A percentile compares a stretch with the other conserved stretches of the same genome.
Conservation (phyloP, 768 basidiomycete genomes). For the Botryobasidium botryosum region DNA sequence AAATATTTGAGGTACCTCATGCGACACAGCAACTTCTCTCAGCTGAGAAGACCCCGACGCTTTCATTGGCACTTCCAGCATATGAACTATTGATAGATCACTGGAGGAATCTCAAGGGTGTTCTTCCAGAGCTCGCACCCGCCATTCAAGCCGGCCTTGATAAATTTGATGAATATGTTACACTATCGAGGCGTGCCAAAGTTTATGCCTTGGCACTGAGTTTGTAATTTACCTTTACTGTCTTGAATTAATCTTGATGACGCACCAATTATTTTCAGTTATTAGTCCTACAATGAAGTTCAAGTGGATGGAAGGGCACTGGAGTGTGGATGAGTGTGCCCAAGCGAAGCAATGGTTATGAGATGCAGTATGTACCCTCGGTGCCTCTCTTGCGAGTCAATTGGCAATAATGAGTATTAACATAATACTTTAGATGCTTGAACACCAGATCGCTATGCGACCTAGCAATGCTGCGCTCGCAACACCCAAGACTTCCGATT, state of each 20-base stretch:
- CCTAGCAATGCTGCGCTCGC: too few relatives aligned
- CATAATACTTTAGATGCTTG: too few relatives aligned
- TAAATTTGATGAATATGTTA: not conserved
- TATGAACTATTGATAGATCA: not conserved
- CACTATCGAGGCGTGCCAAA: not conserved
- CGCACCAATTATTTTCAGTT: not conserved
- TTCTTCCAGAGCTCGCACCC: not conserved
- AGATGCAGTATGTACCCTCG: too few relatives aligned
- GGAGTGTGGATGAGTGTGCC: not conserved
- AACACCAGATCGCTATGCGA: too few relatives aligned
- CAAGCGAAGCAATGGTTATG: too few relatives aligned
- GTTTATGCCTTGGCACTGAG: not conserved
- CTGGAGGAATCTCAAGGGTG: not conserved
- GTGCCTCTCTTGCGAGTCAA: too few relatives aligned
- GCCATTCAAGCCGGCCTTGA: not conserved
- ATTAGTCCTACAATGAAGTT: constrained; percentile 3
- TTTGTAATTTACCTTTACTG: too few relatives aligned
- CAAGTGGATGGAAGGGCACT: not conserved
- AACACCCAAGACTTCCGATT: too few relatives aligned
- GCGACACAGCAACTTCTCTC: not conserved
- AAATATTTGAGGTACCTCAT: not conserved
- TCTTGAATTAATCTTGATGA: too few relatives aligned
- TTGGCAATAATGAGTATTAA: too few relatives aligned
- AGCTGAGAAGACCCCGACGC: constrained; percentile 1
- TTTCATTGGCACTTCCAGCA: not conserved